Evolutionary conservation across 2,329 filamentous ascomycete genomes (phyloP).

Genomic region (Stemphylium beticola): DNA sequence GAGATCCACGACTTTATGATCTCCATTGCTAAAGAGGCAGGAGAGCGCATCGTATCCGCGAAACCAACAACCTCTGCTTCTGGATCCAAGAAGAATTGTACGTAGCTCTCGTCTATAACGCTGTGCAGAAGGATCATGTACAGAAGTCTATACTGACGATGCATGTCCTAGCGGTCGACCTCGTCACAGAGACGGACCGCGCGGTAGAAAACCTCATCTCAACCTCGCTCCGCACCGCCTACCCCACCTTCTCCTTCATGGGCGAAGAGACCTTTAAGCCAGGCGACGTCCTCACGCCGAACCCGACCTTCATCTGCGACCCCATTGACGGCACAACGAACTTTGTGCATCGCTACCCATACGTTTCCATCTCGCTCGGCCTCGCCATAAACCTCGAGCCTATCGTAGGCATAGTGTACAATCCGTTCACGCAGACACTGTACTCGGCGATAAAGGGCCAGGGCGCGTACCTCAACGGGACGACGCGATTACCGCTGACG

Average conservation of each 20-base stretch:
- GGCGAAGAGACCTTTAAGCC: constrained; percentile 69
- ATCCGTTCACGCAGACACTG: constrained; percentile 73
- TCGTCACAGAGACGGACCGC: constrained; percentile 69
- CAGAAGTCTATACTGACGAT: no score
- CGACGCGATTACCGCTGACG: constrained; percentile 55
- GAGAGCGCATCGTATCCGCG: constrained; percentile 55
- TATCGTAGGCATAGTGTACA: constrained; percentile 77
- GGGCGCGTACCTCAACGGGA: constrained; percentile 63
- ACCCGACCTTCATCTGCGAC: constrained; percentile 80
- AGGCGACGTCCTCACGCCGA: constrained; percentile 65
- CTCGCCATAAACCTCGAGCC: constrained; percentile 68
- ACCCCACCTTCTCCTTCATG: constrained; percentile 60
- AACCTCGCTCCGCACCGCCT: constrained; percentile 56
- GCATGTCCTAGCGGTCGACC: constrained; percentile 57
- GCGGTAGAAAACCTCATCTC: constrained; percentile 66
- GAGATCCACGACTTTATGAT: constrained; percentile 58
- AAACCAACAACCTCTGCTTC: constrained; percentile 50
- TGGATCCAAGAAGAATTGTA: constrained; percentile 58
- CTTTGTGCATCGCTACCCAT: constrained; percentile 77
- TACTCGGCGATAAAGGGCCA: constrained; percentile 72
- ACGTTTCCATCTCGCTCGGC: constrained; percentile 78
- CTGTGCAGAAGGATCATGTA: no score
- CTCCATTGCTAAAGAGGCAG: constrained; percentile 53
- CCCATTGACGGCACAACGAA: constrained; percentile 85
- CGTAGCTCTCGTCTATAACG: neutral